These are phyloP conservation scores for Populus tremula DNA, from an alignment of 345 rosid species.

Conservation along the genomic window DNA sequence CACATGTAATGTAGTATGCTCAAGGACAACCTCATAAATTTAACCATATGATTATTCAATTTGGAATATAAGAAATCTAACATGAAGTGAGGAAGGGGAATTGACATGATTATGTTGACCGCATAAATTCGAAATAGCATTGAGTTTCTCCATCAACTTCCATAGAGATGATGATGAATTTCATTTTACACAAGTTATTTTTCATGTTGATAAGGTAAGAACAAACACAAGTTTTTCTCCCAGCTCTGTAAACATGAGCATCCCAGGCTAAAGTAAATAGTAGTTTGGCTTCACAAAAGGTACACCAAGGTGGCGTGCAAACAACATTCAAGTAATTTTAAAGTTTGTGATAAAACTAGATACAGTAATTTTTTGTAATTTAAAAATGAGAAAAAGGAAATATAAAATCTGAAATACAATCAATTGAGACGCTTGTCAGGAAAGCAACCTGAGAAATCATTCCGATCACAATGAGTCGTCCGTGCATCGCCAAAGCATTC, in stretches of 20 bases:
- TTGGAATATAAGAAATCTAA: neutral
- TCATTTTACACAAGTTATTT: no score
- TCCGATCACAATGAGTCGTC: conserved; percentile 84
- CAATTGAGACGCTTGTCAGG: neutral
- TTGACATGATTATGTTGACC: neutral
- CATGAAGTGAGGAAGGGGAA: no score
- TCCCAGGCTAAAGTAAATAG: neutral
- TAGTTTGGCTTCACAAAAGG: neutral
- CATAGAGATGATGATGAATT: neutral
- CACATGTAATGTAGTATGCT: neutral
- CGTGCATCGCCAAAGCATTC: conserved; percentile 78
- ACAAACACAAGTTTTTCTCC: no score
- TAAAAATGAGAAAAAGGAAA: neutral
- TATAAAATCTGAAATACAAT: neutral
- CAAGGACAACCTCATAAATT: neutral
- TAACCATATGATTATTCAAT: neutral
- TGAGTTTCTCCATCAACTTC: neutral
- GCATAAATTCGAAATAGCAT: neutral
- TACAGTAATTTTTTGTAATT: no score
- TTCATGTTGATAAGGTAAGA: no score
- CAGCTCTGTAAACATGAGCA: no score
- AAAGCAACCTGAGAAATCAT: conserved; percentile 90
- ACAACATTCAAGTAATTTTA: neutral
- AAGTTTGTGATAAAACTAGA: neutral
- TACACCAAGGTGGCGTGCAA: neutral